phyloP scores from a whole-genome alignment of 2,329 filamentous ascomycete species.

The Trichoderma pleuroti region DNA sequence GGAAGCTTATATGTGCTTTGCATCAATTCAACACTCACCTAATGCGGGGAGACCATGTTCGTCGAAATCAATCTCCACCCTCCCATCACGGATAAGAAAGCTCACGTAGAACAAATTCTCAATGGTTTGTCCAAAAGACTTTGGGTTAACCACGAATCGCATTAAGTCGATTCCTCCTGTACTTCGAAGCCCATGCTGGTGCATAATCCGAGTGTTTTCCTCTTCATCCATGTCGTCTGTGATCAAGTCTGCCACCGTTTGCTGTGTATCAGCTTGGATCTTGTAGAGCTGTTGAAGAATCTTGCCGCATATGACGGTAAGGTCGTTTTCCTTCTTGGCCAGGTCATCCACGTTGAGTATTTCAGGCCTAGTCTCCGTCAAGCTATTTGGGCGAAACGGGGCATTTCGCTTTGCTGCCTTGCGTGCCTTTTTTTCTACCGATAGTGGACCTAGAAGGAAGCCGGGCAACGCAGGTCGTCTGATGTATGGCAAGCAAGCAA shows the following conservation, averaged over 20 bases:
- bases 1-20: neutral
- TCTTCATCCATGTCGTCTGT: constrained; percentile 46
- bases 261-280: constrained; percentile 46
- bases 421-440: constrained; percentile 79
- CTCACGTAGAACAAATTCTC: constrained; percentile 97
- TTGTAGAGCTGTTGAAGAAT: constrained; percentile 62
- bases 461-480: constrained; percentile 72
- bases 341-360: constrained; percentile 73
- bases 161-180: constrained; percentile 75
- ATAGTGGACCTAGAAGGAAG: constrained; percentile 84
- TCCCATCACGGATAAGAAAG: constrained; percentile 87
- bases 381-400: constrained; percentile 63
- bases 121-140: constrained; percentile 87
- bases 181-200: constrained; percentile 60
- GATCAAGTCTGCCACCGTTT: constrained; percentile 41
- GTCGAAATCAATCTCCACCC: constrained; percentile 70
- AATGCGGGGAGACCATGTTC: constrained; percentile 72
- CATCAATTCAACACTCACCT: constrained; percentile 52
- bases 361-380: constrained; percentile 71
- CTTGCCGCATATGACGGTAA: constrained; percentile 73
- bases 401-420: constrained; percentile 67
- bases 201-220: constrained; percentile 54
- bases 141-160: constrained; percentile 84
- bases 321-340: constrained; percentile 70
- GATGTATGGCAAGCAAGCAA: constrained; percentile 70